These are phyloP conservation scores for Suillus ampliporus DNA, from an alignment of 768 basidiomycete genomes.

Conservation along the genomic window DNA sequence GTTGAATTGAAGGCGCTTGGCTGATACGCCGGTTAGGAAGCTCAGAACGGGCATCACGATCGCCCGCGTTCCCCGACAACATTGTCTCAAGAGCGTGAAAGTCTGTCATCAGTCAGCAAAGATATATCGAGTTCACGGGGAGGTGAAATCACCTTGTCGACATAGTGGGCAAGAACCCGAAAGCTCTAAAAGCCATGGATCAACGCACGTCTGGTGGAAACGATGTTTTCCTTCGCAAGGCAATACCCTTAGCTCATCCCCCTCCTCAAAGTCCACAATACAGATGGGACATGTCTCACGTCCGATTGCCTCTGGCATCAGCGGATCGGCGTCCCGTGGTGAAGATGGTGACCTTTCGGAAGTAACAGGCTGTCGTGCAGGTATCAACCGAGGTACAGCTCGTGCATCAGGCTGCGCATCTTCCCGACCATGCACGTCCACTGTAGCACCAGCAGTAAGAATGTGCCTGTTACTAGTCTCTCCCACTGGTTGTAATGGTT, in stretches of 20 bases:
- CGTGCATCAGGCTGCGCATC: slow-evolving; percentile 13
- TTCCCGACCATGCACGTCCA: slow-evolving; percentile 3
- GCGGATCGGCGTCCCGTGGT: slow-evolving; percentile 39
- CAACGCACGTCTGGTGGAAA: slow-evolving; percentile 91
- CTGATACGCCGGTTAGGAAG: slow-evolving; percentile 19
- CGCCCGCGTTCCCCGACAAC: slow-evolving; percentile 42
- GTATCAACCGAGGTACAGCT: slow-evolving; percentile 12
- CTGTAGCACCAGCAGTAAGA: background rate
- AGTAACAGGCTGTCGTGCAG: slow-evolving; percentile 3
- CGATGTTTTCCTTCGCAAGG: slow-evolving; percentile 92
- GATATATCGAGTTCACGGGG: background rate
- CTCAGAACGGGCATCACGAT: slow-evolving; percentile 13
- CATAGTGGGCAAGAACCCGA: slow-evolving; percentile 93
- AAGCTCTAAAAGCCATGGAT: slow-evolving; percentile 90
- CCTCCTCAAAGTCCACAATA: slow-evolving; percentile 91
- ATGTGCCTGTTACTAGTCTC: slow-evolving; percentile 3
- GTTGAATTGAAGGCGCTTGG: slow-evolving; percentile 22
- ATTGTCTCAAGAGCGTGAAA: slow-evolving; percentile 68
- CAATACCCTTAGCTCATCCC: slow-evolving; percentile 87
- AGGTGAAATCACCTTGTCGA: slow-evolving; percentile 69
- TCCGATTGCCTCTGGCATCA: slow-evolving; percentile 71
- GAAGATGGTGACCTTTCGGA: slow-evolving; percentile 5
- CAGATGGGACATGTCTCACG: slow-evolving; percentile 94
- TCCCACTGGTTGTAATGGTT: background rate
- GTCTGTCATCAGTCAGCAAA: slow-evolving; percentile 41